phyloP scores from a whole-genome alignment of 2,329 filamentous ascomycete species.

The Arthrinium puccinioides region DNA sequence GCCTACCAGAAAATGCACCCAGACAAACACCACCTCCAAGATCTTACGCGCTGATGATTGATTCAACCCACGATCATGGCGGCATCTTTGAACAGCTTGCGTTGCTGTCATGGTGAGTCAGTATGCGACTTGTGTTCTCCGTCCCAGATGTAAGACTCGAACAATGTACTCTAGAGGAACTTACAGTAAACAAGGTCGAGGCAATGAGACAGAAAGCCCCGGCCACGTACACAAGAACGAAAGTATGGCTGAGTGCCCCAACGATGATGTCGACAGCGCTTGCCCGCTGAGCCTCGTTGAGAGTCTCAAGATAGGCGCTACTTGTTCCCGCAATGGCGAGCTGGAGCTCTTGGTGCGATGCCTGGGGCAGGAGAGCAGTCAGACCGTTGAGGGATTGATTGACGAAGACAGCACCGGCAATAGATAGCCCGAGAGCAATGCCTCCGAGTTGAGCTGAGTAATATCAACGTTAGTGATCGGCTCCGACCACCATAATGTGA shows the following conservation, averaged over 20 bases:
- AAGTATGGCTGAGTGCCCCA: background rate
- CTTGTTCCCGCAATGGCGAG: background rate
- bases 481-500: background rate
- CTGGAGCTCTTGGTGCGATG: background rate
- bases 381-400: constrained; percentile 2
- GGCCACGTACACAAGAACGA: background rate
- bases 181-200: background rate
- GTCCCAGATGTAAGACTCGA: too few species aligned
- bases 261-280: background rate
- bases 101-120: too few species aligned
- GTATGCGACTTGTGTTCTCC: too few species aligned
- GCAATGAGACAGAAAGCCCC: background rate
- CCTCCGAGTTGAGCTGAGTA: background rate
- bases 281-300: background rate
- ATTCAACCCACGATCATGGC: too few species aligned
- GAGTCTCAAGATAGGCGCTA: background rate
- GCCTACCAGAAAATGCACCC: too few species aligned
- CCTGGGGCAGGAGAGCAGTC: background rate
- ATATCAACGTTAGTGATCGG: background rate
- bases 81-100: too few species aligned
- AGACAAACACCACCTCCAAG: too few species aligned
- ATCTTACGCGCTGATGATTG: too few species aligned
- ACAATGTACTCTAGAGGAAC: too few species aligned
- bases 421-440: constrained; percentile 3
- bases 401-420: constrained; percentile 7